phyloP scores from a whole-genome alignment of 2,329 filamentous ascomycete species.

The Fusarium kyushuense region DNA sequence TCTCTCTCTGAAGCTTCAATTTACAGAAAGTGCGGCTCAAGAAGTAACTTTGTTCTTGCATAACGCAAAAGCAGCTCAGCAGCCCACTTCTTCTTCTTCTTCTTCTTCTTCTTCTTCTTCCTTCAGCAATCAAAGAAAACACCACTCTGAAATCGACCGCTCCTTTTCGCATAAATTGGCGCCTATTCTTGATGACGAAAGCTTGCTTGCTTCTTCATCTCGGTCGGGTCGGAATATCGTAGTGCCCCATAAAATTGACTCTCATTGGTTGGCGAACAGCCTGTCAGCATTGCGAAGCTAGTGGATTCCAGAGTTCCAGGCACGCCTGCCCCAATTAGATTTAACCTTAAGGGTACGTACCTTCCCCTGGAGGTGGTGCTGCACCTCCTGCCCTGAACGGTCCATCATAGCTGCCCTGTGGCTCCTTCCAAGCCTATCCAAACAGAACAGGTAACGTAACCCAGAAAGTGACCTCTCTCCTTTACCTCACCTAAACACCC shows the following conservation, averaged over 20 bases:
- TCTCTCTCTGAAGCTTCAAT: too few relatives aligned
- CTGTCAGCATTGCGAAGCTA: constrained; percentile 35
- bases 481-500: constrained; percentile 44
- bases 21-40: too few relatives aligned
- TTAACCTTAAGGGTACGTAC: constrained; percentile 27
- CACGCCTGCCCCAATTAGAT: constrained; percentile 3
- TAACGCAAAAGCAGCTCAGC: too few relatives aligned
- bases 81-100: too few relatives aligned
- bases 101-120: too few relatives aligned
- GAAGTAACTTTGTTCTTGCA: too few relatives aligned
- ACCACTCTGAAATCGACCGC: neutral
- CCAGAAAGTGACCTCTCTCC: constrained; percentile 49
- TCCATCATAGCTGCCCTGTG: constrained; percentile 33
- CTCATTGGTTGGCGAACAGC: constrained; percentile 27
- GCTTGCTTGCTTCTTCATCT: constrained; percentile 32
- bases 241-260: neutral
- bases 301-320: constrained; percentile 22
- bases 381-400: constrained; percentile 34
- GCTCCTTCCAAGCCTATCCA: constrained; percentile 28
- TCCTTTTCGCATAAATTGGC: constrained; percentile 35
- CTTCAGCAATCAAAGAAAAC: too few relatives aligned
- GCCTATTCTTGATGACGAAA: constrained; percentile 32
- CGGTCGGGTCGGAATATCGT: constrained; percentile 39
- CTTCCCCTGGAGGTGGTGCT: constrained; percentile 12
- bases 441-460: constrained; percentile 54